Evolutionary conservation across 768 basidiomycete genomes (phyloP), one percentile per base, ranked within the genome.

Genomic region (Kwoniella sp.): DNA sequence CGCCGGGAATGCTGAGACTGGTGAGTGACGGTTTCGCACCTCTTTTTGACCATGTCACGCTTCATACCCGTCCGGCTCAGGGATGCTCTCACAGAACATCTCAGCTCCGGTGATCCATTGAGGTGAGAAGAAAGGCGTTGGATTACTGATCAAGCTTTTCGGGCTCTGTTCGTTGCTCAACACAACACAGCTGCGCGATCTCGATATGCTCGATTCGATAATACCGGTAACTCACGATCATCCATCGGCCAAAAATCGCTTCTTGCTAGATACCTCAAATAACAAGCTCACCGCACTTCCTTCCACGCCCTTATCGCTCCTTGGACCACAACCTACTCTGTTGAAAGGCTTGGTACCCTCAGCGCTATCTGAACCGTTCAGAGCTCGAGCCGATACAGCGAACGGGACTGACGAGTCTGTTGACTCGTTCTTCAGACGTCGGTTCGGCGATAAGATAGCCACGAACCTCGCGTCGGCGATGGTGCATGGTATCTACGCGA

Each of bases 401-500:
- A 22, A 17, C n/a, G 17, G 48, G 64, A 9, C 81, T 1, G 95
- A 99, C 78, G 93, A 96, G 73, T 88, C 88, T 0, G 84, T 98
- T 8, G 88, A 97, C 67, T 79, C 86, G 0, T 90, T 98, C 69
- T 76, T 97, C 61, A 77, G 85, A 0, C 84, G 91, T 13, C 84
- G 91, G 25, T 90, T 96, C 62, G 91, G 92, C 0, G 77, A 83
- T 5, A 79, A 83, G 1, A 86, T 94, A 71, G 92, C 94, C 0
- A 85, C 87, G 17, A 84, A 85, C 2, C 84, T 97, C 60, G 87
- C 90, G 47, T 91, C 85, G 34, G 89, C 94, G 0, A 82, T 96
- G 63, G 87, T 93, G 0, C 94, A 96, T 73, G 95, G 95, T 0
- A 90, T 98, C 61, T 97, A 97, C 76, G 93, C 92, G 1, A 87